A percentile compares a stretch with the other conserved stretches of the same genome.
Evolutionary conservation across 768 basidiomycete genomes (phyloP).

Genomic region (Hygrophorus pudorinus): DNA sequence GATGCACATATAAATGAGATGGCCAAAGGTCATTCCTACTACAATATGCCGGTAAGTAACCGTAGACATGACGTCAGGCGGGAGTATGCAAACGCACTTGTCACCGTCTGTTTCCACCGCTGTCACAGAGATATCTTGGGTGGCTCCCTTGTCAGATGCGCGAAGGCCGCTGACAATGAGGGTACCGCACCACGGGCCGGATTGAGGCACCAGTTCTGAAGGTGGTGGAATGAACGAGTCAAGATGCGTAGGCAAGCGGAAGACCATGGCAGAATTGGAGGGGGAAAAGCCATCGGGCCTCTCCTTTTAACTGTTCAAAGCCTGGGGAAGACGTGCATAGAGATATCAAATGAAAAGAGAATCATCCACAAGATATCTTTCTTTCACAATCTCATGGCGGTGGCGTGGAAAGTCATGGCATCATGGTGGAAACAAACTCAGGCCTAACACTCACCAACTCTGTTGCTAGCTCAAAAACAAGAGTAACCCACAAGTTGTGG

Average conservation of each 20-base stretch:
- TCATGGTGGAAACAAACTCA: no score
- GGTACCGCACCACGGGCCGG: constrained; percentile 48
- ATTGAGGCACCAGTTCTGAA: constrained; percentile 30
- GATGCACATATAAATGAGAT: constrained; percentile 32
- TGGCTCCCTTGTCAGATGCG: constrained; percentile 34
- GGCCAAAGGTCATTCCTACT: constrained; percentile 53
- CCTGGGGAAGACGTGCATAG: no score
- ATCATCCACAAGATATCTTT: no score
- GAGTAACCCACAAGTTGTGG: no score
- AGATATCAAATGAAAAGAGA: no score
- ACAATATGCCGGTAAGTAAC: constrained; percentile 9
- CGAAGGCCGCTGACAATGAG: constrained; percentile 42
- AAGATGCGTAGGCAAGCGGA: constrained; percentile 52
- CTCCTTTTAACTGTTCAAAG: no score
- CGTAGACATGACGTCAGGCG: constrained; percentile 19
- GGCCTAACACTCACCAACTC: no score
- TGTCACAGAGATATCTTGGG: constrained; percentile 46
- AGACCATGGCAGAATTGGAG: constrained; percentile 33
- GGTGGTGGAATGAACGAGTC: constrained; percentile 50
- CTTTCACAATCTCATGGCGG: no score
- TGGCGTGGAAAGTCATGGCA: no score
- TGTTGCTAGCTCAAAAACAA: no score
- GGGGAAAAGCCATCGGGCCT: not conserved
- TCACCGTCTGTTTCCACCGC: constrained; percentile 67
- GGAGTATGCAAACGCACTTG: constrained; percentile 36